phyloP scores from a whole-genome alignment of 1,139 yeast species.

The Meyerozyma smithsonii region DNA sequence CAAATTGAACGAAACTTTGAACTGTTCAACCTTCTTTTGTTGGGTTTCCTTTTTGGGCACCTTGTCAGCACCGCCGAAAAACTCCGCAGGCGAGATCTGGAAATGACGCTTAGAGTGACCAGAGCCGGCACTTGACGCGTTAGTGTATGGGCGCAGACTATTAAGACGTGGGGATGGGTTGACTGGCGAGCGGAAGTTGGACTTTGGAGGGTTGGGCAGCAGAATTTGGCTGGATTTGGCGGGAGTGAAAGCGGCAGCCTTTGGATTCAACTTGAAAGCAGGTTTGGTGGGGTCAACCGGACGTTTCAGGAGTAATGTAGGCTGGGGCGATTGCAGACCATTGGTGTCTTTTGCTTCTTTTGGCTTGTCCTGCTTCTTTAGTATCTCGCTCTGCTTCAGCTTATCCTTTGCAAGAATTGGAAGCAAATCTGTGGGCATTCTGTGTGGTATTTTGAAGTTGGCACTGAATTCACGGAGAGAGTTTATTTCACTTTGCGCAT shows the following conservation, averaged over 20 bases:
- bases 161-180: constrained; percentile 34
- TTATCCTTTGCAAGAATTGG: constrained; percentile 72
- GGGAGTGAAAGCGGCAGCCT: constrained; percentile 70
- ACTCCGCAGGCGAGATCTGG: constrained; percentile 41
- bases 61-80: constrained; percentile 44
- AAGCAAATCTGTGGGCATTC: constrained; percentile 69
- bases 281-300: constrained; percentile 53
- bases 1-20: constrained; percentile 53
- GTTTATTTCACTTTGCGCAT: constrained; percentile 65
- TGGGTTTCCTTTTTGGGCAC: constrained; percentile 46
- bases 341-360: constrained; percentile 15
- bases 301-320: not conserved
- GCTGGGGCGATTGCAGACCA: constrained; percentile 4
- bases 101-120: constrained; percentile 30
- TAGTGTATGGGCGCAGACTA: constrained; percentile 29
- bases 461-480: constrained; percentile 83
- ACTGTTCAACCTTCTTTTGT: constrained; percentile 29
- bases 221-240: constrained; percentile 19
- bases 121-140: constrained; percentile 14
- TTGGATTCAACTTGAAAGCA: constrained; percentile 65
- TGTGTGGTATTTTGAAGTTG: constrained; percentile 71
- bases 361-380: constrained; percentile 34
- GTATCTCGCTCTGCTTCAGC: constrained; percentile 57
- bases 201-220: constrained; percentile 30
- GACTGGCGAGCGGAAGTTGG: constrained; percentile 22